These are phyloP conservation scores for Waltergamsia citrina DNA, from an alignment of 2,329 filamentous ascomycete genomes.

Conservation along the genomic window DNA sequence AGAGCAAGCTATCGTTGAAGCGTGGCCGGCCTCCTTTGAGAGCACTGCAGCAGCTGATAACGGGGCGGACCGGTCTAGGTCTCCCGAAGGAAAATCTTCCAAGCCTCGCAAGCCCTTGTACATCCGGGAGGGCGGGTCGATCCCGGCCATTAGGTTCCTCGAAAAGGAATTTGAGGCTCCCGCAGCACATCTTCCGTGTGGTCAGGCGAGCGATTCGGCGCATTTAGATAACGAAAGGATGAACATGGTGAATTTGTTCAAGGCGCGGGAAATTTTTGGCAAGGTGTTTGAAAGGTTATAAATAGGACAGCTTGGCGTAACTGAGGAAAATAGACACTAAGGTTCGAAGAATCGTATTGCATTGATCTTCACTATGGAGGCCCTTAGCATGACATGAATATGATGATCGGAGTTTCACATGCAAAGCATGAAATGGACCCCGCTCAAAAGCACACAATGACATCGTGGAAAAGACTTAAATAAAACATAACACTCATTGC, in stretches of 20 bases:
- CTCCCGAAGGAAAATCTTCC: conserved; percentile 6
- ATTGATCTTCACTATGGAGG: no score
- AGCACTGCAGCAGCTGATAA: conserved; percentile 3
- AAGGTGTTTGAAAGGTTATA: conserved; percentile 68
- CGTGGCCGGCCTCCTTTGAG: conserved; percentile 58
- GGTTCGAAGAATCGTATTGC: no score
- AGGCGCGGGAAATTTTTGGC: conserved; percentile 85
- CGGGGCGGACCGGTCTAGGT: conserved; percentile 7
- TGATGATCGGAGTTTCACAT: no score
- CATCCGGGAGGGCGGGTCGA: conserved; percentile 91
- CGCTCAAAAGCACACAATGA: no score
- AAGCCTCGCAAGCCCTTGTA: conserved; percentile 64
- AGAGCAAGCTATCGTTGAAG: conserved; percentile 73
- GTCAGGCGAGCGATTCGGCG: conserved; percentile 86
- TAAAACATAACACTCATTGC: no score
- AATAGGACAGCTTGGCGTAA: no score
- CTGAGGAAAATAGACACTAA: no score
- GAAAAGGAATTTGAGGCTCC: conserved; percentile 91
- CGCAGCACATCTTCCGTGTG: conserved; percentile 86
- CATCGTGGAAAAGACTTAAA: no score
- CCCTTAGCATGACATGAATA: no score
- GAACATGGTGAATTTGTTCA: conserved; percentile 76
- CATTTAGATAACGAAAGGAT: conserved; percentile 95
- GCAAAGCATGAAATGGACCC: no score
- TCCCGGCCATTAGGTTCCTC: conserved; percentile 86